phyloP scores from a whole-genome alignment of 345 rosid species.

The Citrus unshiu region DNA sequence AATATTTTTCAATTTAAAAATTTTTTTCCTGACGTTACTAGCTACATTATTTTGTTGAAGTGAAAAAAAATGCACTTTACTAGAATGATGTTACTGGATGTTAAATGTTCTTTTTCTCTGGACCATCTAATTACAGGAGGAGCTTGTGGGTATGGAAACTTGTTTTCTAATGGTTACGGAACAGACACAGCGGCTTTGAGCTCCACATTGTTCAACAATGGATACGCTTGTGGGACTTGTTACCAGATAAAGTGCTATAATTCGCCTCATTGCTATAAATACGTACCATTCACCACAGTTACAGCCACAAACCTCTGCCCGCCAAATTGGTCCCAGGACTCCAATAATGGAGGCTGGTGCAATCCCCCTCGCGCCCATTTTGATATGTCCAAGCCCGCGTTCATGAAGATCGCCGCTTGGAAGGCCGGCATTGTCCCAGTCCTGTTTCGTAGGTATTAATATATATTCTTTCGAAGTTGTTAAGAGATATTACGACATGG shows the following conservation, averaged over 20 bases:
- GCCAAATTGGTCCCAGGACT: conserved; percentile 59
- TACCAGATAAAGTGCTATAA: conserved; percentile 59
- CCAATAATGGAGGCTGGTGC: conserved; percentile 88
- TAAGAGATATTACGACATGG: too few relatives aligned
- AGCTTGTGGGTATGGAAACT: conserved; percentile 83
- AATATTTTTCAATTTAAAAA: too few relatives aligned
- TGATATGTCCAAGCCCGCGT: conserved; percentile 85
- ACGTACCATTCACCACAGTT: conserved; percentile 40
- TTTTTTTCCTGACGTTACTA: too few relatives aligned
- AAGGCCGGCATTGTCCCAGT: conserved; percentile 82
- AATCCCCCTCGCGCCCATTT: conserved; percentile 83
- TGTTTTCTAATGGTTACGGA: conserved; percentile 60
- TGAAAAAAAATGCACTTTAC: too few relatives aligned
- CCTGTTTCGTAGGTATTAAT: conserved; percentile 53
- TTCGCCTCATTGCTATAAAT: conserved; percentile 46
- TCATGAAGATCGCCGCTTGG: conserved; percentile 83
- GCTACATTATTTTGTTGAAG: too few relatives aligned
- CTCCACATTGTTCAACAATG: conserved; percentile 64
- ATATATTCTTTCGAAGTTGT: too few relatives aligned
- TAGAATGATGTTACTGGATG: not conserved
- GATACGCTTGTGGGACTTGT: conserved; percentile 75
- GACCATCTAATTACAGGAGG: conserved; percentile 43
- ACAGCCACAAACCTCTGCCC: conserved; percentile 89
- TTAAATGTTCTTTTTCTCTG: not conserved
- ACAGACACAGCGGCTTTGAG: conserved; percentile 70